Evolutionary conservation across 257 asterid species (phyloP), one percentile per base, ranked within the genome.

Genomic region (Nicotiana noctiflora): DNA sequence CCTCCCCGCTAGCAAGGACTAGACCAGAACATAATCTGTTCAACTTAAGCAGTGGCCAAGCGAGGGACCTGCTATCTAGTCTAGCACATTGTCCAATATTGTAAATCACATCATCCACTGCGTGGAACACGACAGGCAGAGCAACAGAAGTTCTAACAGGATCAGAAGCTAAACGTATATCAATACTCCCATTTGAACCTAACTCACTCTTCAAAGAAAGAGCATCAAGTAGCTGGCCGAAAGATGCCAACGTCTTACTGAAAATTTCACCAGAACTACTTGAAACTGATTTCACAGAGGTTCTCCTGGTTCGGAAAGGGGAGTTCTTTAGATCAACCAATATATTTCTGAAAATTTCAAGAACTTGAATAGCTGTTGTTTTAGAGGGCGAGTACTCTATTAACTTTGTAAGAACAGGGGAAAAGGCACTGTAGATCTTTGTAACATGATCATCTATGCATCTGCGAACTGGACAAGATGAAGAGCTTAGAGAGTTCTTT

Each of bases 1-100:
- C 99, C 91, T 95, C 99, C 18, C 98, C 98, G 49, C 99, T 95
- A 77, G 96, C 97, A 84, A 86, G 97, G 85, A 95, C 91, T 67
- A 89, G 89, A 80, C 99, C 98, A 68, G 91, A 89, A 86, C 92
- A 88, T 80, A 93, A 68, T 86, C 98, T 89, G 84, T 95, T 93
- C 80, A 90, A 84, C 89, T 95, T 95, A 81, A 93, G 78, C 84
- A 93, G 97, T 85, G 98, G 99, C 98, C 97, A 91, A 82, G 90
- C 82, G 52, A 91, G 87, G 62, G 89, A 86, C 84, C 85, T 91
- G 80, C 86, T 88, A 55, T 82, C 90, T 80, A 92, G 86, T 80
- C 66, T 86, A 81, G 80, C 79, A 62, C 90, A 84, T 29, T 27
- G 75, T 74, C 84, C 86, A 63, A 95, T 68, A 75, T 91, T 86